Percentiles rank a stretch among this genome's conserved stretches.
phyloP scores from a whole-genome alignment of 306 rosid genomes.

The Prunus kanzakura region DNA sequence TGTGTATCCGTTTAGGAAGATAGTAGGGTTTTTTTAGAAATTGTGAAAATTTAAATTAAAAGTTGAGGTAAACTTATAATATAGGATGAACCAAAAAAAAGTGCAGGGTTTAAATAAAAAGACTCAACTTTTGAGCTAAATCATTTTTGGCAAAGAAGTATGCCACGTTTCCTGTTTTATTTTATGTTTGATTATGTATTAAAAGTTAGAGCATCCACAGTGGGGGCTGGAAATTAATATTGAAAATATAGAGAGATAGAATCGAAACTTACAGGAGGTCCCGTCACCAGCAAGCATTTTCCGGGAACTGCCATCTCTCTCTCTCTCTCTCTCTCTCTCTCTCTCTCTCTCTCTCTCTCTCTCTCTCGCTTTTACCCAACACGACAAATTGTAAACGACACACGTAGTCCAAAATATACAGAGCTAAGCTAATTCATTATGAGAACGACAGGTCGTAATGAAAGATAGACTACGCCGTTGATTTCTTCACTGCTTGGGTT shows the following conservation, averaged over 20 bases:
- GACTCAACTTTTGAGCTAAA: too few species aligned
- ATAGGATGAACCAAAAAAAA: too few species aligned
- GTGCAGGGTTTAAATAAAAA: too few species aligned
- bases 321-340: not conserved
- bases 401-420: not conserved
- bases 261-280: slow-evolving; percentile 57
- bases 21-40: too few species aligned
- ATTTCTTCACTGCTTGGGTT: not conserved
- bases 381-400: not conserved
- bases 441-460: not conserved
- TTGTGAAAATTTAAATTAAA: too few species aligned
- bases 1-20: too few species aligned
- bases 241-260: not conserved
- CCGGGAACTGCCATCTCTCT: slow-evolving; percentile 38
- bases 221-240: not conserved
- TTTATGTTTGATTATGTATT: too few species aligned
- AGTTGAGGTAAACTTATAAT: too few species aligned
- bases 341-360: not conserved
- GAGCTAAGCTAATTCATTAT: not conserved
- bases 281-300: slow-evolving; percentile 67
- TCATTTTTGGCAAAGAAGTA: too few species aligned
- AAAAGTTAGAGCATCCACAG: too few species aligned
- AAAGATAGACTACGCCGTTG: not conserved
- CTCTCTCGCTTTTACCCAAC: not conserved
- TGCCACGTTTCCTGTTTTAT: too few species aligned